Percentiles rank a stretch among this genome's conserved stretches.
Evolutionary conservation across 306 rosid genomes (phyloP).

Genomic region (Crataegus laevigata): DNA sequence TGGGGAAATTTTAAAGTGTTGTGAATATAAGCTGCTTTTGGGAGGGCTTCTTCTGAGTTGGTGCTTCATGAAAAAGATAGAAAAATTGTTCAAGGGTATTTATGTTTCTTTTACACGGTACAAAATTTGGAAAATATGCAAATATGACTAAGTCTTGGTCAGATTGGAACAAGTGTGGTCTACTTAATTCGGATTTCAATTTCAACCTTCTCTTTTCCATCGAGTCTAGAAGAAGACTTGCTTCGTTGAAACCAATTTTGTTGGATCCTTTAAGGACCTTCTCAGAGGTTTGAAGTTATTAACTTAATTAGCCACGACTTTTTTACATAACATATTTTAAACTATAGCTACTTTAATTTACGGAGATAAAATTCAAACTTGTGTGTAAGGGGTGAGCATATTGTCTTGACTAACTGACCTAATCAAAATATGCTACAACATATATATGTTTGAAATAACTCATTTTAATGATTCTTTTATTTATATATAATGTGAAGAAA

Average conservation of each 20-base stretch:
- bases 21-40: neutral
- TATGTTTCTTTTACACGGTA: constrained; percentile 35
- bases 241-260: constrained; percentile 35
- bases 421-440: too few relatives aligned
- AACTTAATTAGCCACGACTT: neutral
- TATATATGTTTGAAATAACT: too few relatives aligned
- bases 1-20: constrained; percentile 5
- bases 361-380: too few relatives aligned
- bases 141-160: constrained; percentile 41
- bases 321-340: too few relatives aligned
- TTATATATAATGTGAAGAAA: too few relatives aligned
- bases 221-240: constrained; percentile 38
- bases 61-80: neutral
- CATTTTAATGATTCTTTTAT: too few relatives aligned
- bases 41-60: neutral
- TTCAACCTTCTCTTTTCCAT: neutral
- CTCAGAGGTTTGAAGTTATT: constrained; percentile 25
- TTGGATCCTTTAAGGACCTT: neutral
- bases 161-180: constrained; percentile 23
- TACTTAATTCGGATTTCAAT: constrained; percentile 24
- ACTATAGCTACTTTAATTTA: too few relatives aligned
- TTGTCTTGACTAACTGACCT: too few relatives aligned
- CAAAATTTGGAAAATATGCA: neutral
- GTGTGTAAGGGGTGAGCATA: too few relatives aligned
- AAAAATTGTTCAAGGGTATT: neutral